Evolutionary conservation across 2,329 filamentous ascomycete genomes (phyloP).

Genomic region (Monosporascus sp.): DNA sequence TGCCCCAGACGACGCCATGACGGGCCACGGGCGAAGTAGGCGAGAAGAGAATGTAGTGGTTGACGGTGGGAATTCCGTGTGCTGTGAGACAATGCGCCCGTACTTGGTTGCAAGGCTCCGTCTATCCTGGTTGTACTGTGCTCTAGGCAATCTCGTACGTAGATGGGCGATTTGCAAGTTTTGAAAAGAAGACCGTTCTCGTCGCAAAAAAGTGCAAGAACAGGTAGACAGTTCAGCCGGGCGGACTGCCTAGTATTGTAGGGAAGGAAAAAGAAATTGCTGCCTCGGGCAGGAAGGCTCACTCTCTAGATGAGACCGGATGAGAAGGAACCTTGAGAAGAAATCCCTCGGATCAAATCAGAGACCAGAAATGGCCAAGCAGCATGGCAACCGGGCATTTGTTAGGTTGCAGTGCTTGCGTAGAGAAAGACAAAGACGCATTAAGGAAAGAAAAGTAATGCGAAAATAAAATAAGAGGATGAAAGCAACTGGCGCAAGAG

Average conservation of each 20-base stretch:
- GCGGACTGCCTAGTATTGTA: too few species aligned
- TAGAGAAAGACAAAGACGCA: too few species aligned
- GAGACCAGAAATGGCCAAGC: not conserved
- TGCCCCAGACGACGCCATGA: conserved; percentile 1
- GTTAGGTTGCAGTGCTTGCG: too few species aligned
- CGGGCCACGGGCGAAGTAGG: not conserved
- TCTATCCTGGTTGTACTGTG: not conserved
- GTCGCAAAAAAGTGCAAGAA: not conserved
- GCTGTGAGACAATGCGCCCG: conserved; percentile 1
- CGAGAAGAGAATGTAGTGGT: not conserved
- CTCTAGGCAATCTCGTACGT: not conserved
- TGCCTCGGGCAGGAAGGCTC: not conserved
- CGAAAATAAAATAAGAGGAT: too few species aligned
- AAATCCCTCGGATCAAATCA: too few species aligned
- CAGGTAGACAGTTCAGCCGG: not conserved
- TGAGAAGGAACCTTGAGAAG: not conserved
- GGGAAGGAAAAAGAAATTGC: not conserved
- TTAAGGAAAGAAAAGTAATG: too few species aligned
- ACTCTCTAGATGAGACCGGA: not conserved
- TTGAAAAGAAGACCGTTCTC: not conserved
- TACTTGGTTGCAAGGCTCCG: conserved; percentile 1
- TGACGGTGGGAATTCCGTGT: not conserved
- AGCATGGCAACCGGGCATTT: not conserved
- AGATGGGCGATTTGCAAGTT: not conserved
- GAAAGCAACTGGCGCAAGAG: too few species aligned